phyloP scores from a whole-genome alignment of 2,329 filamentous ascomycete species.

The Paraphaeosphaeria sporulosa region DNA sequence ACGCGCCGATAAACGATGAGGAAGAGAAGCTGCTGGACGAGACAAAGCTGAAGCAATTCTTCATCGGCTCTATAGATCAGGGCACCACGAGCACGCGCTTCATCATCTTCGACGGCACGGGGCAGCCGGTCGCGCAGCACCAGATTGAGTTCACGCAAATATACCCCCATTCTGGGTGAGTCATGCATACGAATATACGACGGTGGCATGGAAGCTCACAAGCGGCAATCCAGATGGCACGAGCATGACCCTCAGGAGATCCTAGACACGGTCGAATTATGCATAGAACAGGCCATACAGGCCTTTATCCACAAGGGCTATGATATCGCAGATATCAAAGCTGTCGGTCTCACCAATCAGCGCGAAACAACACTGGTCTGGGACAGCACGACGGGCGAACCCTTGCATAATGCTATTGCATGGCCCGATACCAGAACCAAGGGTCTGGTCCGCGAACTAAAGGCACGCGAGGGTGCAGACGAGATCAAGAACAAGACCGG shows the following conservation, averaged over 20 bases:
- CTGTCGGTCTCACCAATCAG: slow-evolving; percentile 88
- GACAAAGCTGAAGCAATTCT: slow-evolving; percentile 61
- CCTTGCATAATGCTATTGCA: slow-evolving; percentile 83
- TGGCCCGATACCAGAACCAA: slow-evolving; percentile 89
- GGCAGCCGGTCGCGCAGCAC: slow-evolving; percentile 80
- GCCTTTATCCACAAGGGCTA: slow-evolving; percentile 76
- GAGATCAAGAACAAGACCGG: slow-evolving; percentile 76
- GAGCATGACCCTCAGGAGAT: slow-evolving; percentile 86
- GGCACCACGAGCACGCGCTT: slow-evolving; percentile 90
- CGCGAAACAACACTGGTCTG: slow-evolving; percentile 87
- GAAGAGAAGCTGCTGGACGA: slow-evolving; percentile 39
- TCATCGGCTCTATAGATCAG: slow-evolving; percentile 88
- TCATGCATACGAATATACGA: slow-evolving; percentile 25
- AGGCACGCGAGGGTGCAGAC: slow-evolving; percentile 71
- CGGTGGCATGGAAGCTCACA: slow-evolving; percentile 21
- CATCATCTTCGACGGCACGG: slow-evolving; percentile 84
- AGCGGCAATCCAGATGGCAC: slow-evolving; percentile 71
- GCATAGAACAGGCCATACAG: slow-evolving; percentile 78
- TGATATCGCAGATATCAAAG: slow-evolving; percentile 71
- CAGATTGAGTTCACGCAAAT: slow-evolving; percentile 87
- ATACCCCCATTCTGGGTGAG: slow-evolving; percentile 84
- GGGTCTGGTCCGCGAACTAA: slow-evolving; percentile 78
- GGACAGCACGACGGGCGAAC: slow-evolving; percentile 81
- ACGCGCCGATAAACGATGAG: slow-evolving; percentile 22
- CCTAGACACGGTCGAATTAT: slow-evolving; percentile 75